Conservation (phyloP, 1,284 basidiomycete genomes). For the Somion occarium region DNA sequence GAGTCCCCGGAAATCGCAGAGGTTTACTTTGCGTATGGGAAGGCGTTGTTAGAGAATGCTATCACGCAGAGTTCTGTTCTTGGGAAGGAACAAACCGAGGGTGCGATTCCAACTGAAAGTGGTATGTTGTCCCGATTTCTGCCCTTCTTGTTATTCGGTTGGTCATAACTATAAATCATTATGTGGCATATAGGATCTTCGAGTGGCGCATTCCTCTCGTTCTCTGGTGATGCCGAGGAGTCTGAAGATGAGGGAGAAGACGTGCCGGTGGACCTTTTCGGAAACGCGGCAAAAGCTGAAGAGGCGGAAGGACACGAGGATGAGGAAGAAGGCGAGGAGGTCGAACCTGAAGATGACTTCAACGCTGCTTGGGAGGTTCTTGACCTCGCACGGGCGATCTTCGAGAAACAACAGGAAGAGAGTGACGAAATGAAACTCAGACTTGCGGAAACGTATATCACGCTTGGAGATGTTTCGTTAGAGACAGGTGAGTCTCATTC, state of each 20-base stretch:
- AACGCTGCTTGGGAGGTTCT: slow-evolving; percentile 93
- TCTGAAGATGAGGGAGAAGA: slow-evolving; percentile 27
- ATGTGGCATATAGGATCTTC: slow-evolving; percentile 9
- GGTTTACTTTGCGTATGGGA: slow-evolving; percentile 82
- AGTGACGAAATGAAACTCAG: slow-evolving; percentile 64
- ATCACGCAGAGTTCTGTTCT: slow-evolving; percentile 78
- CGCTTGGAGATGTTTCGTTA: slow-evolving; percentile 82
- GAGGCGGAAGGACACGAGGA: slow-evolving; percentile 43
- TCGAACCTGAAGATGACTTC: slow-evolving; percentile 86
- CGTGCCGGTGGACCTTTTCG: slow-evolving; percentile 58
- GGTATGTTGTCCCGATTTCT: slow-evolving; percentile 19
- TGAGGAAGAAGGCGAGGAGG: slow-evolving; percentile 50
- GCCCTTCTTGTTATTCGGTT: slow-evolving; percentile 2
- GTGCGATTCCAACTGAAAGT: slow-evolving; percentile 41
- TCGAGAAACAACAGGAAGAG: slow-evolving; percentile 58
- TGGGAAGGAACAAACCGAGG: slow-evolving; percentile 68
- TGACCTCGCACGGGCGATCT: slow-evolving; percentile 82
- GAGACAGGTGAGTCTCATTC: slow-evolving; percentile 67
- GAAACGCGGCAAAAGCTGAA: slow-evolving; percentile 40
- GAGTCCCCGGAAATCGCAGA: slow-evolving; percentile 77
- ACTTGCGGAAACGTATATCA: slow-evolving; percentile 80
- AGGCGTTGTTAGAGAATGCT: slow-evolving; percentile 84
- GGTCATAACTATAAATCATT: not conserved
- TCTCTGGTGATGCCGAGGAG: slow-evolving; percentile 70
- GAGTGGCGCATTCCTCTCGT: slow-evolving; percentile 61